A percentile compares a stretch with the other conserved stretches of the same genome.
These are phyloP conservation scores for Melaleuca alternifolia DNA, from an alignment of 345 rosid genomes.

Conservation along the genomic window DNA sequence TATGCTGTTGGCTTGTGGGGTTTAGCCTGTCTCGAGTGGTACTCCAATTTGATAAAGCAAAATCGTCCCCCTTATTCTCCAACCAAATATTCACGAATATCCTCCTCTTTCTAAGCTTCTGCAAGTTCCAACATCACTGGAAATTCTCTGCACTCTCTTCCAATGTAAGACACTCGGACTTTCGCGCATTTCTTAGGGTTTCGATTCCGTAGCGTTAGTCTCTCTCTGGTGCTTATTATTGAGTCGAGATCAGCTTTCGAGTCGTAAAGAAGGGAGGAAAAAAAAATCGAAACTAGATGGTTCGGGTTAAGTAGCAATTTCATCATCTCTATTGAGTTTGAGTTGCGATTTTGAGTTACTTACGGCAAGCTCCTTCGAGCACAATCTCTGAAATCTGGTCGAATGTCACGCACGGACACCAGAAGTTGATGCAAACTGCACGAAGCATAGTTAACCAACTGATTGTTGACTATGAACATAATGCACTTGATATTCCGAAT, in stretches of 20 bases:
- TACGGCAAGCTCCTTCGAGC: constrained; percentile 43
- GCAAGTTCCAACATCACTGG: not conserved
- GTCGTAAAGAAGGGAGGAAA: not conserved
- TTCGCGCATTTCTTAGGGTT: not conserved
- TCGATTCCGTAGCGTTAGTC: not conserved
- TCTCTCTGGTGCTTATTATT: not conserved
- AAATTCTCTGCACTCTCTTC: not conserved
- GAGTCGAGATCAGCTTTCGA: not conserved
- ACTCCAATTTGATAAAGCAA: not conserved
- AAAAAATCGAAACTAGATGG: not conserved
- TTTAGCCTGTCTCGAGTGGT: not conserved
- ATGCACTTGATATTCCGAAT: not conserved
- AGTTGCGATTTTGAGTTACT: not conserved
- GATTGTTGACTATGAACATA: not conserved
- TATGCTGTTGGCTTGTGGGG: not conserved
- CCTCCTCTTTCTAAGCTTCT: not conserved
- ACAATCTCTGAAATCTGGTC: constrained; percentile 52
- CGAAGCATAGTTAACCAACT: not conserved
- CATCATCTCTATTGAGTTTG: not conserved
- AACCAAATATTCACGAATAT: not conserved
- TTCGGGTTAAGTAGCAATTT: not conserved
- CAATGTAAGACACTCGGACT: not conserved
- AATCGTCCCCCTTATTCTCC: not conserved
- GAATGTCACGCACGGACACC: constrained; percentile 54
- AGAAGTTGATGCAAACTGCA: constrained; percentile 36